phyloP scores from a whole-genome alignment of 805 yeast genomes.

The Barnettozyma populi region DNA sequence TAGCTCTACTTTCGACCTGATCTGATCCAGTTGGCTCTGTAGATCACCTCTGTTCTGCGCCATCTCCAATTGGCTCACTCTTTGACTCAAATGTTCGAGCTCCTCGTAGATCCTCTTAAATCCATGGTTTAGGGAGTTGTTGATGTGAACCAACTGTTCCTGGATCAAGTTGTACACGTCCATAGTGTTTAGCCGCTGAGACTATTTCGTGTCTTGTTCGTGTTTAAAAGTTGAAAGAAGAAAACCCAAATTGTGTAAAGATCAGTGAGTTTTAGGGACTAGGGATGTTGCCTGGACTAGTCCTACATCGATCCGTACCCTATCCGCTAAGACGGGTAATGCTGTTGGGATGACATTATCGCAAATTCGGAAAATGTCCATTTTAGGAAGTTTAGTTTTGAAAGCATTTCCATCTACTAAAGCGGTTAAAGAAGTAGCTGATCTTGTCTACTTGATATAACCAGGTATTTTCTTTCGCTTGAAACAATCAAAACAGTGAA shows the following conservation, averaged over 20 bases:
- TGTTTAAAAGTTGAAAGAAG: neutral
- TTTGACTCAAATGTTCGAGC: slow-evolving; percentile 12
- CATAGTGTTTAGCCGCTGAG: slow-evolving; percentile 11
- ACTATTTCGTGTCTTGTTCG: slow-evolving; percentile 1
- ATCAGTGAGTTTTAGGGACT: neutral
- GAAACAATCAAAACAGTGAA: no score
- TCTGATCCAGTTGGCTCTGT: slow-evolving; percentile 9
- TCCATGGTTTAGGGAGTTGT: slow-evolving; percentile 14
- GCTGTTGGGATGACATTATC: neutral
- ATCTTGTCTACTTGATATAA: no score
- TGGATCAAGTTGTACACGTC: slow-evolving; percentile 22
- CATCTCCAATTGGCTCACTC: slow-evolving; percentile 19
- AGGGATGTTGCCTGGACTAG: neutral
- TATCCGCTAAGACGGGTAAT: neutral
- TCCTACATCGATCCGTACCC: neutral
- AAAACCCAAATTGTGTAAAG: neutral
- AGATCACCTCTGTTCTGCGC: slow-evolving; percentile 5
- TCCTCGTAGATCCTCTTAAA: slow-evolving; percentile 19
- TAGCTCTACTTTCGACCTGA: slow-evolving; percentile 11
- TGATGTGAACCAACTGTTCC: slow-evolving; percentile 21
- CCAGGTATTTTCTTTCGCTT: no score
- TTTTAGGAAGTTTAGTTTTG: neutral
- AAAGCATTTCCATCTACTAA: no score
- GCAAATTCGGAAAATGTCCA: neutral
- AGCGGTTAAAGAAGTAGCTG: no score